Conservation (phyloP, 179 eudicot genomes). For the Spinacia oleracea region DNA sequence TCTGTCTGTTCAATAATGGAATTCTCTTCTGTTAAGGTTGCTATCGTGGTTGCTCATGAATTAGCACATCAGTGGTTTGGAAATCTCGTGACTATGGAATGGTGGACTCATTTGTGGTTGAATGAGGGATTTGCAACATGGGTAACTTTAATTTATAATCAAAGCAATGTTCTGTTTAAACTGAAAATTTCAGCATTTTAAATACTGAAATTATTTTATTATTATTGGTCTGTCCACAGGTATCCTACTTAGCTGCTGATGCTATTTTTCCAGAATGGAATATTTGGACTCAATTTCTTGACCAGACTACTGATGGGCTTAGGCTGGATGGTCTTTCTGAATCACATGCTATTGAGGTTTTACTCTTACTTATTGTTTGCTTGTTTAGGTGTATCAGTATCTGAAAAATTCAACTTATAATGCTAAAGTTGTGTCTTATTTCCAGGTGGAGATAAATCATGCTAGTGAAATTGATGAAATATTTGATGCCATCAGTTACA, state of each 20-base stretch:
- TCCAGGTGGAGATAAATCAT: constrained; percentile 93
- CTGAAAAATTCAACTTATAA: neutral
- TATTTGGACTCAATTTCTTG: constrained; percentile 98
- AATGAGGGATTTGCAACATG: constrained; percentile 99
- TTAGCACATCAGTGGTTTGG: constrained; percentile 99
- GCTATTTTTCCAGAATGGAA: constrained; percentile 95
- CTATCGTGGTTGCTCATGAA: constrained; percentile 98
- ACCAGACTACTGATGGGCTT: constrained; percentile 85
- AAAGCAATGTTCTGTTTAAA: neutral
- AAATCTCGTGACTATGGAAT: constrained; percentile 98
- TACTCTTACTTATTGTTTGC: neutral
- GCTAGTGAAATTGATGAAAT: constrained; percentile 94
- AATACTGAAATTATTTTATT: neutral
- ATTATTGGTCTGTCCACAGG: constrained; percentile 47
- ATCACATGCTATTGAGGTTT: constrained; percentile 99
- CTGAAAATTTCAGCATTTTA: neutral
- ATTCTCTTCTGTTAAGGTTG: constrained; percentile 57
- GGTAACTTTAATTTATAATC: constrained; percentile 44
- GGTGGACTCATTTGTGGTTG: constrained; percentile 99
- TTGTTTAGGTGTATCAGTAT: neutral
- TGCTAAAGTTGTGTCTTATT: constrained; percentile 16
- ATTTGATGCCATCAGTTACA: constrained; percentile 96
- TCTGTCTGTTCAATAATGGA: constrained; percentile 1
- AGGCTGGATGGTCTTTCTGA: constrained; percentile 93
- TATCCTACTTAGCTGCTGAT: constrained; percentile 88